Evolutionary conservation across 352 stramenopile genomes (phyloP), one percentile per base, ranked within the genome.

Genomic region (Phytopythium chamaehyphon): DNA sequence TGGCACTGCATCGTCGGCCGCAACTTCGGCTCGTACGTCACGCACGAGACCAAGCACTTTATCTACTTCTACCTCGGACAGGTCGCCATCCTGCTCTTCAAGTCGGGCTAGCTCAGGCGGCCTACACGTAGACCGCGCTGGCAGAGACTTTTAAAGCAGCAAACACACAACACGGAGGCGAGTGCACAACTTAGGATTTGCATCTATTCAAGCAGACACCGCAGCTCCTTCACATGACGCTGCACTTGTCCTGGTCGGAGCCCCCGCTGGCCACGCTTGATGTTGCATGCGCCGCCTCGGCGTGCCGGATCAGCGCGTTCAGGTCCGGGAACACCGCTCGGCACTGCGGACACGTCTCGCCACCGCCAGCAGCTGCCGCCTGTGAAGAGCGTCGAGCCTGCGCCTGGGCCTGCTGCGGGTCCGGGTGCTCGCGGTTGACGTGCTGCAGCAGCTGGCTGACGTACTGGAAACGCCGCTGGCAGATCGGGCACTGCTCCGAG

Each of bases 1-100:
- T 98, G 92, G 92, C 92, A 98, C 79, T 97, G 91, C 73, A 96
- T 98, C 61, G 89, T 98, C 40, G 92, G 92, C 23, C 75, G 92
- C 62, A 97, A 98, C 69, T 98, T 98, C 57, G 90, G 92, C 37
- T 96, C 81, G 38, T 96, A 95, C 69, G 91, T 98, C 39, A 97
- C 91, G 48, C 90, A 98, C 63, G 89, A 97, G 71, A 93, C 88
- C 54, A 94, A 88, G 57, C 92, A 96, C 66, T 97, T 97, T 62
- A 97, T 97, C 66, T 98, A 98, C 79, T 97, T 98, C 59, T 98
- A 98, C 85, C 69, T 98, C 51, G 91, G 91, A 15, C 92, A 98
- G 59, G 87, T 95, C 47, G 92, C 88, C 28, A 91, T 98, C 54
- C 86, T 95, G 52, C 73, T 97, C 48, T 97, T 97, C 70, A 99